phyloP scores from a whole-genome alignment of 768 basidiomycete species.

The Hypholoma sublateritium region DNA sequence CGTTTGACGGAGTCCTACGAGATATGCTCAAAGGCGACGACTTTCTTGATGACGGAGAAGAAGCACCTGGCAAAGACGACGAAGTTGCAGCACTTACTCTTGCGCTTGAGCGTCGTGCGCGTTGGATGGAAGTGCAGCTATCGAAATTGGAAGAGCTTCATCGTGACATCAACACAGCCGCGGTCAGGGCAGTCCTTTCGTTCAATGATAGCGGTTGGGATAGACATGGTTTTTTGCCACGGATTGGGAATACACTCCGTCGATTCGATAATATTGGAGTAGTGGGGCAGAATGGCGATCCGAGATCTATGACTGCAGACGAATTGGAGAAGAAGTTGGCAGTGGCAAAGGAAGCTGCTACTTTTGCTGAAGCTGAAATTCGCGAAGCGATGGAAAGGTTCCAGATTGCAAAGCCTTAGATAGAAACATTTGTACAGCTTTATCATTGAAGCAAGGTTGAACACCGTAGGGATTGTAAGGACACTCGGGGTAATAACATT shows the following conservation, averaged over 20 bases:
- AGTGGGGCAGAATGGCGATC: constrained; percentile 45
- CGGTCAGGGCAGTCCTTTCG: constrained; percentile 76
- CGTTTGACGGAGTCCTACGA: constrained; percentile 80
- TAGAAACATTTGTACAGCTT: constrained; percentile 46
- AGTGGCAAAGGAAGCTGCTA: constrained; percentile 69
- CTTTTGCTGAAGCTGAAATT: constrained; percentile 73
- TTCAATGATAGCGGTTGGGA: constrained; percentile 91
- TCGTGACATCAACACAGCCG: constrained; percentile 87
- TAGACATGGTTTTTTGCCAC: constrained; percentile 63
- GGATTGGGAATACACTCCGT: constrained; percentile 63
- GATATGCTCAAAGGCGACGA: constrained; percentile 91
- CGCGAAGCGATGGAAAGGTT: constrained; percentile 73
- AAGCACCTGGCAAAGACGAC: constrained; percentile 67
- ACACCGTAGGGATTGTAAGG: too few species aligned
- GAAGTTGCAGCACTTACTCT: constrained; percentile 83
- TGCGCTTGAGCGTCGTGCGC: constrained; percentile 83
- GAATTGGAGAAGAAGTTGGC: constrained; percentile 76
- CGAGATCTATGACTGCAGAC: constrained; percentile 57
- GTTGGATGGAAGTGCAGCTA: constrained; percentile 92
- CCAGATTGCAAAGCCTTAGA: constrained; percentile 51
- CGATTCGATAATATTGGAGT: constrained; percentile 69
- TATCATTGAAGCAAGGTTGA: neutral
- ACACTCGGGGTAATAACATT: too few species aligned
- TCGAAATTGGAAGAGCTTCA: constrained; percentile 88
- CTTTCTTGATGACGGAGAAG: constrained; percentile 75